Conservation (phyloP, 2,329 filamentous ascomycete genomes). For the Colletotrichum karsti region DNA sequence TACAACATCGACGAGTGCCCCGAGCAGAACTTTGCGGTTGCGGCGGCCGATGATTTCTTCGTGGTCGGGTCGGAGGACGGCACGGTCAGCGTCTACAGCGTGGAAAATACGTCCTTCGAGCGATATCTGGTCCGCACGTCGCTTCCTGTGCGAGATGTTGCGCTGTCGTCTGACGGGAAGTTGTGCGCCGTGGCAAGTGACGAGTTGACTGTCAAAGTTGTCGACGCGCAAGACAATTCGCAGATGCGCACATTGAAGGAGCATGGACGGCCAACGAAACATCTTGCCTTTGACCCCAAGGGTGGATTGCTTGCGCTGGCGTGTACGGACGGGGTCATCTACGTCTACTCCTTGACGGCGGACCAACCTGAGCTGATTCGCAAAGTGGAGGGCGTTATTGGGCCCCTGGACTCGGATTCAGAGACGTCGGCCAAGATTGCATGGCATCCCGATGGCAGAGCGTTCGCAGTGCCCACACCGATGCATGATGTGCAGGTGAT, state of each 20-base stretch:
- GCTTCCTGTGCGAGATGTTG: constrained; percentile 87
- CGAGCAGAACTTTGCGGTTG: constrained; percentile 85
- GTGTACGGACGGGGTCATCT: constrained; percentile 88
- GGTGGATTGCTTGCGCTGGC: constrained; percentile 82
- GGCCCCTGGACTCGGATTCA: constrained; percentile 77
- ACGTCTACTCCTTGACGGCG: constrained; percentile 84
- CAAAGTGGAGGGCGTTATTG: constrained; percentile 88
- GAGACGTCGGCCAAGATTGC: constrained; percentile 78
- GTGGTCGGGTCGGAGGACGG: constrained; percentile 93
- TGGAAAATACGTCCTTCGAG: constrained; percentile 78
- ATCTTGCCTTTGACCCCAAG: constrained; percentile 86
- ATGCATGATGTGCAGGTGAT: constrained; percentile 86
- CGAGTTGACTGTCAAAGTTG: constrained; percentile 89
- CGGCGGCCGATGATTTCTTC: constrained; percentile 80
- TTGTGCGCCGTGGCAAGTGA: constrained; percentile 98
- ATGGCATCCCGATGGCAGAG: constrained; percentile 95
- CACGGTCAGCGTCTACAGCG: constrained; percentile 92
- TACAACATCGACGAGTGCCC: constrained; percentile 90
- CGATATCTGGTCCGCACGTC: constrained; percentile 84
- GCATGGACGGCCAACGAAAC: constrained; percentile 87
- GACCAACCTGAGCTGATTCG: constrained; percentile 83
- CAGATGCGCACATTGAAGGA: constrained; percentile 82
- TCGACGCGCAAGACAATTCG: constrained; percentile 81
- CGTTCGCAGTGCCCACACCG: constrained; percentile 86
- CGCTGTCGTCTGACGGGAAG: constrained; percentile 80